Percentiles rank a stretch among this genome's conserved stretches.
phyloP scores from a whole-genome alignment of 225 moss, liverwort and hornwort species.

The Polytrichum commune region DNA sequence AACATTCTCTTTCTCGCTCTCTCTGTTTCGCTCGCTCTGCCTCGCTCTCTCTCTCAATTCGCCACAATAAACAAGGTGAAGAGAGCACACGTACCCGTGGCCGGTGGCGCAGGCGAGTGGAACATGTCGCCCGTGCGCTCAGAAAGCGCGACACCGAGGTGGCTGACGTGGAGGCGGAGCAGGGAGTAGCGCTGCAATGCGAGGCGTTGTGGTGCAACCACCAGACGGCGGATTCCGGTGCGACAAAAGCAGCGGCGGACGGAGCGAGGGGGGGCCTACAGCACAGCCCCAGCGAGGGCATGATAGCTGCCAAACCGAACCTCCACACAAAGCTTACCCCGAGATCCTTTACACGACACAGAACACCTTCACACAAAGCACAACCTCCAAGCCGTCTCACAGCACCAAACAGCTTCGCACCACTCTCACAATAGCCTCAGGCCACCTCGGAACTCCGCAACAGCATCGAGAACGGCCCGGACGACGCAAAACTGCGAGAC shows the following conservation, averaged over 20 bases:
- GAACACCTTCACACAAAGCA: too few species aligned
- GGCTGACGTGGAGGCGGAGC: constrained; percentile 27
- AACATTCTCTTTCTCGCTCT: constrained; percentile 3
- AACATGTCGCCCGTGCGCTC: constrained; percentile 5
- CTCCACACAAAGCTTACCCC: too few species aligned
- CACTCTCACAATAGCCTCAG: too few species aligned
- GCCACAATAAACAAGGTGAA: not conserved
- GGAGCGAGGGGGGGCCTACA: constrained; percentile 29
- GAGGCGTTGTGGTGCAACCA: not conserved
- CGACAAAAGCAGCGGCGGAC: constrained; percentile 2
- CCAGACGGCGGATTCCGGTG: constrained; percentile 14
- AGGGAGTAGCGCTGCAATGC: constrained; percentile 30
- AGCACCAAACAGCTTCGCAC: too few species aligned
- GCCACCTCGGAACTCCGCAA: too few species aligned
- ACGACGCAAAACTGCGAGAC: too few species aligned
- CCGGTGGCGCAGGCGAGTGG: constrained; percentile 2
- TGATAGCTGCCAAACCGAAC: constrained; percentile 25
- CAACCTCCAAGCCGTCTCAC: too few species aligned
- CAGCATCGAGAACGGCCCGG: too few species aligned
- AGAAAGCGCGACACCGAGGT: constrained; percentile 13
- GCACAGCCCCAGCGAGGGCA: constrained; percentile 61
- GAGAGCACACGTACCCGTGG: constrained; percentile 27
- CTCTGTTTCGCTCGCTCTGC: not conserved
- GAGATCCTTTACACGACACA: too few species aligned
- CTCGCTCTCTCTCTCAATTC: constrained; percentile 7